Conservation (phyloP, 2,329 filamentous ascomycete species). For the Arachnomyces sp. region DNA sequence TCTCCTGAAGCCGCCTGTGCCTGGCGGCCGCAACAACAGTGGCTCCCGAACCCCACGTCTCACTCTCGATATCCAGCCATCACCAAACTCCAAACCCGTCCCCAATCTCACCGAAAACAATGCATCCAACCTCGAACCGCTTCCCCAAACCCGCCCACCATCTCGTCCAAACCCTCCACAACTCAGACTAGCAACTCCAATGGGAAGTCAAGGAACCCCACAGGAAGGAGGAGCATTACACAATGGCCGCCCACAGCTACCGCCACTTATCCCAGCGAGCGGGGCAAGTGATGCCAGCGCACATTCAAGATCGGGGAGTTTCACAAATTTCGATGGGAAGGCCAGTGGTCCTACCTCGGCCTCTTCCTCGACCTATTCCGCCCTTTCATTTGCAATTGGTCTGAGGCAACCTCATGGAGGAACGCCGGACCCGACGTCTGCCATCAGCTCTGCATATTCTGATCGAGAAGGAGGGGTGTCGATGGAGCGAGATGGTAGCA, state of each 20-base stretch:
- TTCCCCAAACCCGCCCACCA: conserved; percentile 25
- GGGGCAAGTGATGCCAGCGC: conserved; percentile 73
- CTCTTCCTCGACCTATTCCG: conserved; percentile 78
- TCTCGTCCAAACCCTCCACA: conserved; percentile 64
- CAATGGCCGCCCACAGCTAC: conserved; percentile 46
- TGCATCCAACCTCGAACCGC: conserved; percentile 28
- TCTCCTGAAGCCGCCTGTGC: conserved; percentile 74
- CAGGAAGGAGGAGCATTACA: conserved; percentile 57
- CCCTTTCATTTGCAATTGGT: conserved; percentile 72
- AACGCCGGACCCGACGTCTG: conserved; percentile 78
- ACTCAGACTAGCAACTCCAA: conserved; percentile 78
- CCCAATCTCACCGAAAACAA: conserved; percentile 29
- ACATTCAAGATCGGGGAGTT: conserved; percentile 77
- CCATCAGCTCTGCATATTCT: conserved; percentile 77
- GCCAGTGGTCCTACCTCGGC: conserved; percentile 77
- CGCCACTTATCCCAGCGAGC: conserved; percentile 57
- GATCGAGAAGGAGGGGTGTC: conserved; percentile 65
- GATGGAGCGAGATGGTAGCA: conserved; percentile 78
- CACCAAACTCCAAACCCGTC: conserved; percentile 72
- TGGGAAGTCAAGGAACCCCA: conserved; percentile 62
- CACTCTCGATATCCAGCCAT: conserved; percentile 83
- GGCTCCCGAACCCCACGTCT: conserved; percentile 65
- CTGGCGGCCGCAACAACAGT: conserved; percentile 56
- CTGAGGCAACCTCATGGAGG: conserved; percentile 53
- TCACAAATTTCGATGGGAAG: conserved; percentile 66